Base-by-base conservation (phyloP, 208 protist species). In the Crithidia thermophila region DNA sequence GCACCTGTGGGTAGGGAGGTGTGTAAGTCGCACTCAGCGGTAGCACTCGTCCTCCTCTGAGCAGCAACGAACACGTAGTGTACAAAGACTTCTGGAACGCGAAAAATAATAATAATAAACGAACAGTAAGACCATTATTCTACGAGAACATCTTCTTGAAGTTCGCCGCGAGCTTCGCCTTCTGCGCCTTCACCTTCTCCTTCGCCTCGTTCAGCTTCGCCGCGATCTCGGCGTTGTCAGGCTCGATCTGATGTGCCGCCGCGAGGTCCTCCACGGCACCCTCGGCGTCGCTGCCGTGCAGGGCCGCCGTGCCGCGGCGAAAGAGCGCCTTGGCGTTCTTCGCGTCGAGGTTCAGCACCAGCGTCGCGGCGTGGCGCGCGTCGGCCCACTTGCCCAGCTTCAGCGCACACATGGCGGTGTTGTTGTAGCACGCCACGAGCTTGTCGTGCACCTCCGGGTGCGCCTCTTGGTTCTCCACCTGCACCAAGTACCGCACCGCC, bases 71-170 rank as follows among this genome's bases (percentile, higher is more conserved):
- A 61, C 23, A 30, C 25, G 58, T 25, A 33, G 45, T 7, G 4
- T 40, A 66, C 13, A 43, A 23, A 56, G 13, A 49, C n/a, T n/a
- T n/a, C n/a, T n/a, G n/a, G n/a, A n/a, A n/a, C n/a, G n/a, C n/a
- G n/a, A 37, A 8, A 31, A 36, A 40, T 40, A 77, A 65, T 33
- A 67, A 71, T 49, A 64, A 27, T 40, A 59, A 66, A 55, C 25
- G 64, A 55, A 66, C 8, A 52, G 43, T 45, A 47, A 62, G 11
- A 52, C 27, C 47, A n/a, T 34, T 23, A 0, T 4, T 51, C 67
- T 66, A 94, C 9, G 82, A 80, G 59, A 97, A 95, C 90, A 94
- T 95, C 74, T 95, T 97, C 75, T 93, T 93, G 11, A 94, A 69
- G 6, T 71, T 68, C 4, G 86, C 80, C 3, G 89, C 88, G 16